Conservation (phyloP, 371 early-diverging fungal genomes). For the Mucor piriformis region DNA sequence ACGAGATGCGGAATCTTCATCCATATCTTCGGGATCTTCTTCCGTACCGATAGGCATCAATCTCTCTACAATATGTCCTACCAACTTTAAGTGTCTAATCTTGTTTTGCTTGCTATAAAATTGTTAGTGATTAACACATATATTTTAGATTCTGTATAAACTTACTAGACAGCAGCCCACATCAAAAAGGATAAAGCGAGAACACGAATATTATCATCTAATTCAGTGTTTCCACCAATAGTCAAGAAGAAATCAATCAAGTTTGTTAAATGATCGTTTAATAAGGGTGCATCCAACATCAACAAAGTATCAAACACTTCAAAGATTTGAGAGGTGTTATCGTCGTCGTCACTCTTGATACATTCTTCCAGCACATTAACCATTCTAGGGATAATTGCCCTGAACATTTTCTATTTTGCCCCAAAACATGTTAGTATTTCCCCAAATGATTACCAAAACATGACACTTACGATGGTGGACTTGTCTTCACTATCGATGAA, state of each 20-base stretch:
- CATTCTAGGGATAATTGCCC: constrained; percentile 80
- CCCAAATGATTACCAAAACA: too few relatives aligned
- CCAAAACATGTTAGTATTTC: too few relatives aligned
- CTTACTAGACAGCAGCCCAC: constrained; percentile 77
- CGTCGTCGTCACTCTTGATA: constrained; percentile 71
- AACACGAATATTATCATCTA: constrained; percentile 71
- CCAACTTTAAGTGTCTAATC: constrained; percentile 76
- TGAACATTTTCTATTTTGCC: constrained; percentile 57
- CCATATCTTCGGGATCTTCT: constrained; percentile 78
- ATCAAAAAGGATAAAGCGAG: constrained; percentile 80
- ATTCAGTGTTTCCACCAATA: constrained; percentile 63
- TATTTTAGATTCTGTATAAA: neutral
- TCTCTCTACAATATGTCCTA: constrained; percentile 70
- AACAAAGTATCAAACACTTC: constrained; percentile 85
- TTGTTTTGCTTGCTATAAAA: constrained; percentile 66
- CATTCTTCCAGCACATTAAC: constrained; percentile 81
- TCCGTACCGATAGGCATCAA: constrained; percentile 83
- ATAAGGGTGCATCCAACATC: constrained; percentile 77
- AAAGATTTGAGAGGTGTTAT: constrained; percentile 72
- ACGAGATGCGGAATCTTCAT: constrained; percentile 79
- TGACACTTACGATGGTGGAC: constrained; percentile 62
- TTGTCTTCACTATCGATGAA: constrained; percentile 74
- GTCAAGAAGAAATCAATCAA: constrained; percentile 76
- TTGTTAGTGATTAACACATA: neutral
- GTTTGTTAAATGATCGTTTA: constrained; percentile 72